Evolutionary conservation across 1,284 basidiomycete species (phyloP).

Genomic region (Tremellales sp.): DNA sequence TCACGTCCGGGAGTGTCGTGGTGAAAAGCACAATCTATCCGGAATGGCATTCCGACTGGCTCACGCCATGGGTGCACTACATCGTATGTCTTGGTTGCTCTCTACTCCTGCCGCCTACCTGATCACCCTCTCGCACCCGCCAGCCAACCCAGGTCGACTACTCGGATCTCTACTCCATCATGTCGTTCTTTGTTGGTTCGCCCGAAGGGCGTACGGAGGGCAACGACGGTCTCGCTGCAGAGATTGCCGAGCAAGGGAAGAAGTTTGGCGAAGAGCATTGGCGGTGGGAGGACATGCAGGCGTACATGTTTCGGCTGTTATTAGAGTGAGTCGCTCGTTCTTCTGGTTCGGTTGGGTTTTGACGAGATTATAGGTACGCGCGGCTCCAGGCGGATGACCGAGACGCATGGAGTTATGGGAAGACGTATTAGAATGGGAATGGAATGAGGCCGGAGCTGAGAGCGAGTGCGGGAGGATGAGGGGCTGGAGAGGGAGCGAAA

Average conservation of each 20-base stretch:
- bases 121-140: neutral
- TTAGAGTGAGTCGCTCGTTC: slow-evolving; percentile 30
- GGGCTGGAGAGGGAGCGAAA: too few relatives aligned
- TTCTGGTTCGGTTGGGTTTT: neutral
- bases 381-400: slow-evolving; percentile 32
- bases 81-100: slow-evolving; percentile 32
- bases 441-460: neutral
- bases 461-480: neutral
- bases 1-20: slow-evolving; percentile 48
- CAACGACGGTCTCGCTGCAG: slow-evolving; percentile 49
- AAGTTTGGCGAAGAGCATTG: slow-evolving; percentile 50
- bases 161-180: slow-evolving; percentile 51
- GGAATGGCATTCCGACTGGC: slow-evolving; percentile 51
- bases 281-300: slow-evolving; percentile 54
- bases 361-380: slow-evolving; percentile 21
- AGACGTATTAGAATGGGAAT: neutral
- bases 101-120: neutral
- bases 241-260: slow-evolving; percentile 48
- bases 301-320: slow-evolving; percentile 47
- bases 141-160: slow-evolving; percentile 52
- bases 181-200: slow-evolving; percentile 52
- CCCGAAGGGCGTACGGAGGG: slow-evolving; percentile 38
- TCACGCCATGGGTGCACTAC: slow-evolving; percentile 51
- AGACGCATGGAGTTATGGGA: slow-evolving; percentile 26
- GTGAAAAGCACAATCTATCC: slow-evolving; percentile 51